A percentile compares a stretch with the other conserved stretches of the same genome.
phyloP scores from a whole-genome alignment of 2,329 filamentous ascomycete genomes.

The Fusarium xylarioides region DNA sequence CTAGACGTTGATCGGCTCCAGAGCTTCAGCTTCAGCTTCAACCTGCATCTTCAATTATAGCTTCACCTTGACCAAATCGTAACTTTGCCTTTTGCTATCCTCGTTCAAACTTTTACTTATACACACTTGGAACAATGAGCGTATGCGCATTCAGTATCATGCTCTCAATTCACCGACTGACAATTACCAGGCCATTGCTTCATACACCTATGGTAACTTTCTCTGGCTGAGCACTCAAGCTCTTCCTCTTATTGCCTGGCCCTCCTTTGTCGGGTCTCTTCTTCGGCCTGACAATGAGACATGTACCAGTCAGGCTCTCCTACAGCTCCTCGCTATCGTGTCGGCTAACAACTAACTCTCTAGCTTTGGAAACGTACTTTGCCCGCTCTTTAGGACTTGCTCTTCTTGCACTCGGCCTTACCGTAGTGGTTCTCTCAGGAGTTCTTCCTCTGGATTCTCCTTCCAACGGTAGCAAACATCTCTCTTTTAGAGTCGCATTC shows the following conservation, averaged over 20 bases:
- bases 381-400: constrained; percentile 74
- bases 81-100: neutral
- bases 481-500: neutral
- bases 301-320: constrained; percentile 43
- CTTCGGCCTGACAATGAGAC: constrained; percentile 48
- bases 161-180: neutral
- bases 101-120: neutral
- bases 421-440: constrained; percentile 75
- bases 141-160: constrained; percentile 10
- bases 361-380: constrained; percentile 75
- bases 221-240: constrained; percentile 62
- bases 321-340: neutral
- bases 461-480: constrained; percentile 47
- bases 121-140: constrained; percentile 24
- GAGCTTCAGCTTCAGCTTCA: neutral
- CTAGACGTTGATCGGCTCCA: neutral
- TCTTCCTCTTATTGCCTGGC: constrained; percentile 58
- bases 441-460: constrained; percentile 70
- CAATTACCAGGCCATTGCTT: constrained; percentile 55
- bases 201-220: constrained; percentile 61
- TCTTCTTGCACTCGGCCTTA: constrained; percentile 69
- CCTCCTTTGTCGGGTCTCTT: constrained; percentile 57
- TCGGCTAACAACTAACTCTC: constrained; percentile 20
- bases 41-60: neutral
- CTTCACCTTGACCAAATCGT: neutral